phyloP scores from a whole-genome alignment of 176 grass and related monocot species.

The Phyllostachys edulis region DNA sequence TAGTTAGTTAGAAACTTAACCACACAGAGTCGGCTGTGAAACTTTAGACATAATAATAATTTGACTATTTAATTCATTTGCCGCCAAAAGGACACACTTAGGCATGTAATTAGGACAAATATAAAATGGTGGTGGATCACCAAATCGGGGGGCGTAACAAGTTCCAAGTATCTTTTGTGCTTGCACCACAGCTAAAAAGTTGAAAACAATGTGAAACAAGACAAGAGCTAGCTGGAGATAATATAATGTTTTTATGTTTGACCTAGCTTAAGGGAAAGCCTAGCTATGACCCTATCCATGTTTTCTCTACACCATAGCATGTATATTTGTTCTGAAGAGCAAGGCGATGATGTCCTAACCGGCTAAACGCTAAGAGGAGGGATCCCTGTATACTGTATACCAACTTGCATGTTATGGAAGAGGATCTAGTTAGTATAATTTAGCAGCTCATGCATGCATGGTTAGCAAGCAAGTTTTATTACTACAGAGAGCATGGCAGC shows the following conservation, averaged over 20 bases:
- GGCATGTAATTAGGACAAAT: not conserved
- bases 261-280: slow-evolving; percentile 26
- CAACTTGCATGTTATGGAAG: not conserved
- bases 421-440: not conserved
- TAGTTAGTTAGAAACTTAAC: not conserved
- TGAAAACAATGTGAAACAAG: not conserved
- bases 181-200: not conserved
- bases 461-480: not conserved
- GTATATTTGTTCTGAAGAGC: not conserved
- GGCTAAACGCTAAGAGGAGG: not conserved
- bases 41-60: not conserved
- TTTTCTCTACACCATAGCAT: not conserved
- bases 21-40: not conserved
- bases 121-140: slow-evolving; percentile 25
- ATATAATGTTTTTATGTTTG: slow-evolving; percentile 15
- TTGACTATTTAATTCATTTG: not conserved
- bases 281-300: slow-evolving; percentile 4
- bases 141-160: slow-evolving; percentile 22
- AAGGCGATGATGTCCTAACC: not conserved
- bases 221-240: not conserved
- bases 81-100: not conserved
- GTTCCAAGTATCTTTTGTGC: slow-evolving; percentile 26
- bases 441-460: not conserved
- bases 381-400: not conserved
- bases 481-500: not conserved